Percentiles rank a stretch among this genome's conserved stretches.
phyloP scores from a whole-genome alignment of 139 green algal genomes.

The Tetradesmus lagerheimii region DNA sequence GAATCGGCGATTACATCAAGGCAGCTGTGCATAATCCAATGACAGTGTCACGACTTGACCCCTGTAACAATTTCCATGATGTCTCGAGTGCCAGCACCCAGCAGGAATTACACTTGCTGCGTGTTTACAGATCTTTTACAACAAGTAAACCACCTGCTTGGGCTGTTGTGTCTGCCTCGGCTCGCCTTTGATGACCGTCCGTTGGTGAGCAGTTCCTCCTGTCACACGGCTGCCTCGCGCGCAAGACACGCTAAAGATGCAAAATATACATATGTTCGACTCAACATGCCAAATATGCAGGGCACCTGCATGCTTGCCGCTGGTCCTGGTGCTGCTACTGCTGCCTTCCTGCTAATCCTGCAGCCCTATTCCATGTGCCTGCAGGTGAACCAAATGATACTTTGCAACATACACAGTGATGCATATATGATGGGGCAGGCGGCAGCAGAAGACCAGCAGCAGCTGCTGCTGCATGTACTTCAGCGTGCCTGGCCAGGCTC shows the following conservation, averaged over 20 bases:
- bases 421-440: background rate
- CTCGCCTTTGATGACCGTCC: background rate
- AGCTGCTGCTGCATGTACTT: background rate
- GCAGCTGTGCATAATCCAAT: too few relatives aligned
- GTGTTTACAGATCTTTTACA: too few relatives aligned
- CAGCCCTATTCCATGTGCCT: background rate
- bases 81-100: too few relatives aligned
- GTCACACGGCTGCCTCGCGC: background rate
- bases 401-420: background rate
- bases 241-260: background rate
- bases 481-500: background rate
- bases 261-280: background rate
- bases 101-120: too few relatives aligned
- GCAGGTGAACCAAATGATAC: background rate
- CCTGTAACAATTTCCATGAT: too few relatives aligned
- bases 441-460: background rate
- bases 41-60: too few relatives aligned
- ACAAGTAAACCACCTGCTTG: too few relatives aligned
- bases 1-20: too few relatives aligned
- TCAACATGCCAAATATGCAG: too few relatives aligned
- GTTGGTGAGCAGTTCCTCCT: background rate
- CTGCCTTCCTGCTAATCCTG: background rate
- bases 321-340: background rate
- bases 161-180: too few relatives aligned
- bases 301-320: background rate